Evolutionary conservation across 352 stramenopile species (phyloP).

Genomic region (Phytophthora chlamydospora): DNA sequence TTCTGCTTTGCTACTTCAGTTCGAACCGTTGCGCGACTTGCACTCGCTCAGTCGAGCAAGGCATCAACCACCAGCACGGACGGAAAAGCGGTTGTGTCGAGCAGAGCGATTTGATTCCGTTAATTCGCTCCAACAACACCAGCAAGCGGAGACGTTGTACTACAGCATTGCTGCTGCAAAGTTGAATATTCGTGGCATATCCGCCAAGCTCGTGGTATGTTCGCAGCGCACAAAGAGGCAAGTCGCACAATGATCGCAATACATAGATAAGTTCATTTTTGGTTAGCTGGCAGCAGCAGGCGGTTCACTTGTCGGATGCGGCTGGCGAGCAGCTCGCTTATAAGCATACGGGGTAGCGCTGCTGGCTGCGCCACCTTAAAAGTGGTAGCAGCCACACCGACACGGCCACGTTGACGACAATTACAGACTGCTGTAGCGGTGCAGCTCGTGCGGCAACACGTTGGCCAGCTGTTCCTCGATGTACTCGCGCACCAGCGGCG

Average conservation of each 20-base stretch:
- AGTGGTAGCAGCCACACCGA: not conserved
- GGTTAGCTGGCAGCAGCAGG: conserved; percentile 7
- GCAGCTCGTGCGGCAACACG: conserved; percentile 66
- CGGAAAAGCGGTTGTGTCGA: too few species aligned
- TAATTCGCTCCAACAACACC: too few species aligned
- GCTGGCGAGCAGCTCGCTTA: not conserved
- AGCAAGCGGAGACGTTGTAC: too few species aligned
- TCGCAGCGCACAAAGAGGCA: too few species aligned
- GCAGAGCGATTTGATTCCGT: too few species aligned
- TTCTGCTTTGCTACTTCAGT: too few species aligned
- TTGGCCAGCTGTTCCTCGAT: conserved; percentile 66
- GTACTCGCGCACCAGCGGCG: conserved; percentile 70
- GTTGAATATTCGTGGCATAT: too few species aligned
- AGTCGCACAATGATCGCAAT: not conserved
- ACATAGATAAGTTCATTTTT: conserved; percentile 15
- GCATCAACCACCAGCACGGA: too few species aligned
- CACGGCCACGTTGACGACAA: conserved; percentile 4
- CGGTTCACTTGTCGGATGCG: not conserved
- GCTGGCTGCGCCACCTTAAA: not conserved
- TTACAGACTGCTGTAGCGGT: conserved; percentile 83
- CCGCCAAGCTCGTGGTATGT: too few species aligned
- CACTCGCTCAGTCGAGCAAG: too few species aligned
- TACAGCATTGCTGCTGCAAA: too few species aligned
- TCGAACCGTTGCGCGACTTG: too few species aligned
- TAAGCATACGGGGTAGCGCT: not conserved